Evolutionary conservation across 768 basidiomycete species (phyloP), one percentile per base, ranked within the genome.

Genomic region (Naematelia aurantialba): DNA sequence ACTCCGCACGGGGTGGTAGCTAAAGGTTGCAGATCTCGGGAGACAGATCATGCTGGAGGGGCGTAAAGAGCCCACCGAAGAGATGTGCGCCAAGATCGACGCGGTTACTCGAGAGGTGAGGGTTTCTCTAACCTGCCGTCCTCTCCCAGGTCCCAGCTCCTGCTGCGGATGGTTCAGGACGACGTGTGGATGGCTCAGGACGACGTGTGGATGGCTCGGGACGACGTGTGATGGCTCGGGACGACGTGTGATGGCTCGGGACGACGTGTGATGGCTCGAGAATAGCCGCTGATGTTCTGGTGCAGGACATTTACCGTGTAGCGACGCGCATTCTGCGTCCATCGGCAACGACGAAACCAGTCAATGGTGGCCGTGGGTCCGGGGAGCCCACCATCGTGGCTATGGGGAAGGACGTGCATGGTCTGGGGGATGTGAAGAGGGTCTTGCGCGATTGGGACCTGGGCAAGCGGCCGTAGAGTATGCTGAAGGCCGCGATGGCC

Each of bases 51-150:
- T 94, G 59, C 88, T 93, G 5, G 91, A 94, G 68, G 83, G 85
- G 58, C 85, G 88, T 67, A 91, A 89, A 76, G 83, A 96, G 44
- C 85, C 89, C 13, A 81, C 91, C n/a, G 81, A 84, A 10, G 92
- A 97, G 76, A 97, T 97, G 93, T 87, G 86, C 52, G 85, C 82
- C 4, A 86, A 86, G 71, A 89, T 97, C 61, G 89, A 91, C 76
- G 79, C 81, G 34, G 85, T 97, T 57, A 84, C 84, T 5, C 73
- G 85, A 0, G 81, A 60, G 17, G 69, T 70, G 50, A 61, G 66
- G n/a, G n/a, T n/a, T n/a, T n/a, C n/a, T n/a, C n/a, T n/a, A n/a
- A n/a, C n/a, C n/a, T n/a, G n/a, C n/a, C n/a, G n/a, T n/a, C n/a
- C n/a, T n/a, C n/a, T n/a, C n/a, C n/a, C n/a, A n/a, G n/a, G n/a